Base-by-base conservation (phyloP, 2,329 filamentous ascomycete species). In the Penicillium thymicola region DNA sequence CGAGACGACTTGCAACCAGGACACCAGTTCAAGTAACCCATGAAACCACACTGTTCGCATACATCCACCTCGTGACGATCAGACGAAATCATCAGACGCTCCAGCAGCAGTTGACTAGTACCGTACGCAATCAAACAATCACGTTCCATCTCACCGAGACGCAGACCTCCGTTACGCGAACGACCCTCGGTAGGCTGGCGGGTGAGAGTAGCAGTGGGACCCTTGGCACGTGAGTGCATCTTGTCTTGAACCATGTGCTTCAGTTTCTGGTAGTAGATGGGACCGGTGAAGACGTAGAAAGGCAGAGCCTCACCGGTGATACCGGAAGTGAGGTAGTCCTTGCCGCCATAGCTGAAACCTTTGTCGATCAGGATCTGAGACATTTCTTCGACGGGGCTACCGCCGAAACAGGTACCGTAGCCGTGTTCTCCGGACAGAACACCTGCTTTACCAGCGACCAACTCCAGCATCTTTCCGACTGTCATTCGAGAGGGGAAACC, bases 181-280 rank as follows among this genome's bases (percentile, higher is more conserved):
- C 94, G 86, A 81, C 94, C 94, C 78, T 99, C 94, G 0, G 93
- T 99, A 0, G 94, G 94, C 73, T 99, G 94, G 10, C 94, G 87
- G 0, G 94, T 99, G 27, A 99, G 82, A 62, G 96, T 94, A 27
- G 93, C 93, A 13, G 90, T 84, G 0, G 94, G 95, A 0, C 95
- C 95, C 14, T 91, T 88, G 2, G 93, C 87, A 59, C 94, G 90
- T 32, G 90, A 93, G 77, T 99, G 94, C 94, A 99, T 97, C 79
- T 99, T 99, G 74, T 99, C 94, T 75, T 97, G 92, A 4, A 99
- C 94, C 94, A 99, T 99, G 82, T 99, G 94, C 83, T 99, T 99
- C 63, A 99, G 85, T 65, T 96, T 96, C 80, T 99, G 94, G 80
- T 99, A 99, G 80, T 96, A 99, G 76, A 99, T 99, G 11, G 94